Base-by-base conservation (phyloP, 2,329 filamentous ascomycete genomes). In the Rutstroemia sp. region DNA sequence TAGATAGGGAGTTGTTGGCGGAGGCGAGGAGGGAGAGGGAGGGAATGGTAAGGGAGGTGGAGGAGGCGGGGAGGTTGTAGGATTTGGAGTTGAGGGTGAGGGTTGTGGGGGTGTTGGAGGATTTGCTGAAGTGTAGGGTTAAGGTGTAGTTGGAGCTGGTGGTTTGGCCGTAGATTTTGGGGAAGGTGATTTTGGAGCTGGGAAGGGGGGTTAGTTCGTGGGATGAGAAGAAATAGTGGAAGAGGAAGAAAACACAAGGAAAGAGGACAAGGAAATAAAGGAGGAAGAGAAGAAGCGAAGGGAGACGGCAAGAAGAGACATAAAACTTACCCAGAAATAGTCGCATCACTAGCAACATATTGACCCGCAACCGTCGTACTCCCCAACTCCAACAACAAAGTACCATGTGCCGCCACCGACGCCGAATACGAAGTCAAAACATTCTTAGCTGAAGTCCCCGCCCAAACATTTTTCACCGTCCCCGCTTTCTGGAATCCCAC, bases 401-500 rank as follows among this genome's bases (percentile, higher is more conserved):
- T 64, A 9, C 64, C 64, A 58, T 66, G 63, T 4, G 61, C 63
- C 30, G 23, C 56, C 19, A 66, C 60, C 4, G 9, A 9, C 12
- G 55, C 60, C 1, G 59, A 60, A 49, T 63, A 65, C 7, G 62
- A 62, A 5, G 65, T 66, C 10, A 58, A 10, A 6, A 63, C 59
- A 48, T 63, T 58, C 2, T 17, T 34, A 5, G 42, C 19, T 0
- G 58, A 59, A 1, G 56, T 52, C 14, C 19, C 42, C 14, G 61
- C 62, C 65, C 64, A 65, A 6, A 66, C 54, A 60, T 65, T 58
- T 39, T 65, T 65, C 14, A 67, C 1, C 17, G 48, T 50, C 7
- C 51, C 51, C 4, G 60, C 64, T 12, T 54, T 61, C 50, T 66
- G 64, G 14, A 65, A 8, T 10, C 63, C 63, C 38, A 66, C 57